Evolutionary conservation across 129 eudicot genomes (phyloP).

Genomic region (Flaveria trinervia): DNA sequence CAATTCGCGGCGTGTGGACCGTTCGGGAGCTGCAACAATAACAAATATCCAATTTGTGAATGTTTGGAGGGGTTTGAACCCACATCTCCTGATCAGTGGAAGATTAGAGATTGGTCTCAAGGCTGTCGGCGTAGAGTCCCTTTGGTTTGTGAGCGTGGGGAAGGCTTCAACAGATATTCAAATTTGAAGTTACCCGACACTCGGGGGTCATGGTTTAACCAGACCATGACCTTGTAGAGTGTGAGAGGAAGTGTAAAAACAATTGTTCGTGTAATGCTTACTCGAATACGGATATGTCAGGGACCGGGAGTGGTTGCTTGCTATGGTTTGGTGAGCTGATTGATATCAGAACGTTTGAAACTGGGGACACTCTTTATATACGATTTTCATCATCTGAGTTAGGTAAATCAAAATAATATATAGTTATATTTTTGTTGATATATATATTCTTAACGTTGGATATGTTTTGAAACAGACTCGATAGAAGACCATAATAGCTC

Average conservation of each 20-base stretch:
- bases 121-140: slow-evolving; percentile 42
- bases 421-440: too few species aligned
- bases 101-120: slow-evolving; percentile 38
- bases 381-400: slow-evolving; percentile 34
- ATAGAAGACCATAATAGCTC: slow-evolving; percentile 10
- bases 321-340: slow-evolving; percentile 52
- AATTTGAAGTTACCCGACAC: slow-evolving; percentile 47
- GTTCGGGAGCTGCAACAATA: slow-evolving; percentile 39
- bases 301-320: slow-evolving; percentile 53
- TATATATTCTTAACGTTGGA: not conserved
- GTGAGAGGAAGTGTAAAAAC: slow-evolving; percentile 26
- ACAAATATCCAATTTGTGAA: slow-evolving; percentile 29
- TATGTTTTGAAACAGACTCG: slow-evolving; percentile 2
- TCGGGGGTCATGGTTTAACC: slow-evolving; percentile 21
- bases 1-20: slow-evolving; percentile 40
- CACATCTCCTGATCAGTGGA: slow-evolving; percentile 35
- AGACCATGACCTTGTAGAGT: slow-evolving; percentile 34
- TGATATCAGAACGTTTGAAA: slow-evolving; percentile 30
- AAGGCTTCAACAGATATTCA: slow-evolving; percentile 34
- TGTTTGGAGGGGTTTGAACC: slow-evolving; percentile 49
- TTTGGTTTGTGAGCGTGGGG: slow-evolving; percentile 36
- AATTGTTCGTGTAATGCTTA: slow-evolving; percentile 57
- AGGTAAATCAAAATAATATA: slow-evolving; percentile 29
- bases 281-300: slow-evolving; percentile 33
- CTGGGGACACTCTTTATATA: slow-evolving; percentile 29